phyloP scores from a whole-genome alignment of 345 rosid species.

The Orychophragmus violaceus region DNA sequence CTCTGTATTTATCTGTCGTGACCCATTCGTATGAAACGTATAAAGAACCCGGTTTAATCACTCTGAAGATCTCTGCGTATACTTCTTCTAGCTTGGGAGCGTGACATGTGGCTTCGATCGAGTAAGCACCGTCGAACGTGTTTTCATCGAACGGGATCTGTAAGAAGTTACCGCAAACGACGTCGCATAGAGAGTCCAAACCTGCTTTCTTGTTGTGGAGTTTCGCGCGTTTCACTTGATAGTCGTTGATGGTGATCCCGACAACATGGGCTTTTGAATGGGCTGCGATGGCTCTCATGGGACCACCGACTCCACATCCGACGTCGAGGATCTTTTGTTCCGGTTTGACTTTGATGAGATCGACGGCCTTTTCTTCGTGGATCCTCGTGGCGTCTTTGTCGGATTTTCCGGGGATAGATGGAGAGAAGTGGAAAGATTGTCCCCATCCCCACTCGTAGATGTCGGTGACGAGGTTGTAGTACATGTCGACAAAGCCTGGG shows the following conservation, averaged over 20 bases:
- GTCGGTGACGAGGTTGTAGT: conserved; percentile 91
- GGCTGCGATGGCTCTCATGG: conserved; percentile 97
- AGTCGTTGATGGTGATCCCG: conserved; percentile 95
- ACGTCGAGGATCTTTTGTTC: conserved; percentile 69
- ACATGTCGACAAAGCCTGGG: conserved; percentile 88
- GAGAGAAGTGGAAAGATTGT: conserved; percentile 95
- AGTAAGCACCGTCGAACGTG: conserved; percentile 94
- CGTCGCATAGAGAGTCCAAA: conserved; percentile 65
- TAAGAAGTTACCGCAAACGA: conserved; percentile 78
- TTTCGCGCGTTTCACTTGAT: conserved; percentile 84
- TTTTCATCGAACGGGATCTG: conserved; percentile 69
- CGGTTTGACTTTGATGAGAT: conserved; percentile 56
- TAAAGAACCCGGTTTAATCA: conserved; percentile 69
- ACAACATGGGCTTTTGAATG: conserved; percentile 80
- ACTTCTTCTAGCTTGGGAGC: conserved; percentile 89
- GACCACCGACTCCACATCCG: conserved; percentile 96
- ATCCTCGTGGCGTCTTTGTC: conserved; percentile 81
- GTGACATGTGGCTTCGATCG: conserved; percentile 95
- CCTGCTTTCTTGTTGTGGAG: conserved; percentile 87
- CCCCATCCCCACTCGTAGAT: conserved; percentile 99
- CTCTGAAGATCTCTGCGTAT: conserved; percentile 69
- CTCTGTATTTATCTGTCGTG: conserved; percentile 60
- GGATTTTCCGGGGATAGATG: conserved; percentile 64
- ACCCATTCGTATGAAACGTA: conserved; percentile 95
- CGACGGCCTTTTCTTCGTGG: conserved; percentile 85